phyloP scores from a whole-genome alignment of 2,329 filamentous ascomycete species.

The Pestalotiopsis sp. region DNA sequence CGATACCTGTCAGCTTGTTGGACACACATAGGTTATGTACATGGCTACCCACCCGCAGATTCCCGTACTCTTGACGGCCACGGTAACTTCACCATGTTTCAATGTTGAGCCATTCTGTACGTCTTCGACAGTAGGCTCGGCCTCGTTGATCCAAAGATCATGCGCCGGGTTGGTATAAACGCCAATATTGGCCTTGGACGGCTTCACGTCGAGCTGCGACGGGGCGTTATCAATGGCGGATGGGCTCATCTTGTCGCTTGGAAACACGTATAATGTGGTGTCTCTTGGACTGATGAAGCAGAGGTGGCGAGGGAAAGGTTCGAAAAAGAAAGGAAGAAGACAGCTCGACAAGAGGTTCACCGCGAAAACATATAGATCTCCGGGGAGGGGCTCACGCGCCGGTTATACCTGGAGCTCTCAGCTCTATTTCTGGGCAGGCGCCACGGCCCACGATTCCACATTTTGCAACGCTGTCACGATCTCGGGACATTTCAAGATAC shows the following conservation, averaged over 20 bases:
- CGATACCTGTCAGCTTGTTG: slow-evolving; percentile 18
- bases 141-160: slow-evolving; percentile 84
- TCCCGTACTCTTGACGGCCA: slow-evolving; percentile 90
- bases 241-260: slow-evolving; percentile 14
- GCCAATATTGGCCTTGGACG: slow-evolving; percentile 85
- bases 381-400: not conserved
- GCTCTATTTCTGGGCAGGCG: not conserved
- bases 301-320: not conserved
- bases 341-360: not conserved
- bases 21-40: not conserved
- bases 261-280: not conserved
- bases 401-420: slow-evolving; percentile 3
- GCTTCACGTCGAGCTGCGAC: slow-evolving; percentile 26
- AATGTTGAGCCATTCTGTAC: slow-evolving; percentile 70
- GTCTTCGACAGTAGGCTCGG: slow-evolving; percentile 75
- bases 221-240: slow-evolving; percentile 8
- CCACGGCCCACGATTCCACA: slow-evolving; percentile 1
- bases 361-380: not conserved
- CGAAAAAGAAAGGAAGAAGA: not conserved
- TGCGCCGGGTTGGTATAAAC: slow-evolving; percentile 95
- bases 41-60: slow-evolving; percentile 77
- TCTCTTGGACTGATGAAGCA: not conserved
- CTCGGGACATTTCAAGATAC: not conserved
- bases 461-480: slow-evolving; percentile 9
- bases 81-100: slow-evolving; percentile 80